Evolutionary conservation across 2,329 filamentous ascomycete species (phyloP), one percentile per base, ranked within the genome.

Genomic region (Scedosporium aurantiacum): DNA sequence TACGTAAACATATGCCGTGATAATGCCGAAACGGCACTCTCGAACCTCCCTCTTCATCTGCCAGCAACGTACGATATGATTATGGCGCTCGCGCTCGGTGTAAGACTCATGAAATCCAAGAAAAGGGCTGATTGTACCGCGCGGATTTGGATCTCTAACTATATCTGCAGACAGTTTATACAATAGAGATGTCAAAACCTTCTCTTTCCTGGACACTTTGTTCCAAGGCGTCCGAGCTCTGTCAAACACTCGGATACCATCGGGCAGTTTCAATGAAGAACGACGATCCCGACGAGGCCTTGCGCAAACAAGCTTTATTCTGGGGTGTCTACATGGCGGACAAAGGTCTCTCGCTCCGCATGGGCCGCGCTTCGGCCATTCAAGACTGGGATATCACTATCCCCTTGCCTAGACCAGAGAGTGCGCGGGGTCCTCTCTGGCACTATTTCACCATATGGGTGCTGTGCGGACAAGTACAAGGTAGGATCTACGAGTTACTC

Each of bases 341-440:
- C 63, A 83, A 81, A 63, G 76, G 76, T 18, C 70, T 85, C 18
- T 80, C 81, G 0, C 74, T 86, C 2, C 76, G 81, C 2, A 70
- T 85, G 3, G 83, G 83, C 0, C 76, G 75, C 16, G 72, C 80
- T 0, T 79, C 81, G 0, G 75, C 76, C 4, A 76, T 85, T 2
- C 81, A 80, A 52, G 80, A 84, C 65, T 84, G 79, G 69, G 82
- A 85, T 63, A 80, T 85, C 61, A 82, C 85, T 63, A 79, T 85
- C 61, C 80, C 70, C 16, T 69, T 73, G 4, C 75, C 70, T 45
- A 69, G 65, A 65, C 73, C 63, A 3, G 65, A 66, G 10, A 70
- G 78, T 10, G 66, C 69, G 5, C 66, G 67, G 14, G 66, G 64
- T 0, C 64, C 68, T 1, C 50, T 70, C 10, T 63, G 66, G 4